Percentiles rank a stretch among this genome's conserved stretches.
Conservation (phyloP, 257 asterid genomes). For the Solanum rostratum region DNA sequence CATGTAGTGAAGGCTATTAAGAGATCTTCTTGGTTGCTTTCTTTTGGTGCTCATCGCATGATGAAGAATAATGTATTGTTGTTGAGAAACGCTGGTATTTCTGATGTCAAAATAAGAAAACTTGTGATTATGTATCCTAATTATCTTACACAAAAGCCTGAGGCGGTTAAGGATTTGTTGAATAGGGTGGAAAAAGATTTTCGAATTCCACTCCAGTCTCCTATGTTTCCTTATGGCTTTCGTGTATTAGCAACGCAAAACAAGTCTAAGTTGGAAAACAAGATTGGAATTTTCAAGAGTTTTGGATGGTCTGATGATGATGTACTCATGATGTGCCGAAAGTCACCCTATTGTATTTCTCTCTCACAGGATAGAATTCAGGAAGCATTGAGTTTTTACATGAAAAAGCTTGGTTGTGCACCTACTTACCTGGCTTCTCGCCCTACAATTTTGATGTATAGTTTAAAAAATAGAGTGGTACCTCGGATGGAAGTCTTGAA, state of each 20-base stretch:
- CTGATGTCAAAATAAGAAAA: neutral
- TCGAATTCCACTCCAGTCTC: neutral
- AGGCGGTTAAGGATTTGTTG: neutral
- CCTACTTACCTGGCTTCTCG: neutral
- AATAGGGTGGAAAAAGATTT: neutral
- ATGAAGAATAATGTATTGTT: neutral
- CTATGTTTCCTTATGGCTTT: neutral
- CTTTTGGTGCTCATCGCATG: neutral
- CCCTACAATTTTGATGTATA: neutral
- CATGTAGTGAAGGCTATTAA: neutral
- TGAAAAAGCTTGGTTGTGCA: neutral
- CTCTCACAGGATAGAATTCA: neutral
- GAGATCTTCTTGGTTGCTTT: neutral
- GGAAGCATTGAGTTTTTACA: neutral
- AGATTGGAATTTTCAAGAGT: neutral
- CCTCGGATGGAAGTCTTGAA: slow-evolving; percentile 8
- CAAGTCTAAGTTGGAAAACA: neutral
- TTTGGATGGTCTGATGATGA: neutral
- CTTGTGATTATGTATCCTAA: neutral
- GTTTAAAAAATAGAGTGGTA: slow-evolving; percentile 11
- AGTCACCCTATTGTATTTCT: neutral
- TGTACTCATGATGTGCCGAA: neutral
- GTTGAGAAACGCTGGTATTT: neutral
- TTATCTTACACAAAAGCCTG: neutral
- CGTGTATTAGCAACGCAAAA: neutral